Evolutionary conservation across 306 rosid genomes (phyloP).

Genomic region (Medicago lupulina): DNA sequence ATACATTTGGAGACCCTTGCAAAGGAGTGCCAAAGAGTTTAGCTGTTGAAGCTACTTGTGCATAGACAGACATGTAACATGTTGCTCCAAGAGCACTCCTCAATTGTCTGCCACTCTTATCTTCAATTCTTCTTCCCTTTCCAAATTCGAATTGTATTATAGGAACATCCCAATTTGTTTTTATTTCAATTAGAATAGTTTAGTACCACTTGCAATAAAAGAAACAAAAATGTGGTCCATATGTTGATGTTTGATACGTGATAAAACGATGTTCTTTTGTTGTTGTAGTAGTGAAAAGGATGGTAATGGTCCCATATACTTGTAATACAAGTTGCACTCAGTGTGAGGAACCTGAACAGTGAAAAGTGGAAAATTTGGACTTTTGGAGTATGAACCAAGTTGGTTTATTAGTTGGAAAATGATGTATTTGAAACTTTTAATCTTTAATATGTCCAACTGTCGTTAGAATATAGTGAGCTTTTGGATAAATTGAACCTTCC

Average conservation of each 20-base stretch:
- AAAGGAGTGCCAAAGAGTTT: slow-evolving; percentile 77
- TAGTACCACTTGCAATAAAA: slow-evolving; percentile 35
- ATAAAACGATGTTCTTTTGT: slow-evolving; percentile 7
- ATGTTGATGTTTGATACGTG: slow-evolving; percentile 39
- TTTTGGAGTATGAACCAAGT: neutral
- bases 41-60: slow-evolving; percentile 92
- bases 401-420: slow-evolving; percentile 1
- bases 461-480: neutral
- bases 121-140: slow-evolving; percentile 39
- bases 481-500: slow-evolving; percentile 2
- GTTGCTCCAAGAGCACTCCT: slow-evolving; percentile 24
- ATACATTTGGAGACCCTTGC: slow-evolving; percentile 83
- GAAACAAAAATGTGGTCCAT: slow-evolving; percentile 33
- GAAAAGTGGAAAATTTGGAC: neutral
- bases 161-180: slow-evolving; percentile 22
- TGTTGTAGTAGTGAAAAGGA: slow-evolving; percentile 19
- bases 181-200: slow-evolving; percentile 16
- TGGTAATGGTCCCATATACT: slow-evolving; percentile 15
- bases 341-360: neutral
- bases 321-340: slow-evolving; percentile 28
- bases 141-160: slow-evolving; percentile 25
- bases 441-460: neutral
- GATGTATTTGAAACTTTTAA: neutral
- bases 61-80: slow-evolving; percentile 42
- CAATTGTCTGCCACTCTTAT: slow-evolving; percentile 12